Base-by-base conservation (phyloP, 2,329 filamentous ascomycete genomes). In the Pseudogymnoascus sp. region DNA sequence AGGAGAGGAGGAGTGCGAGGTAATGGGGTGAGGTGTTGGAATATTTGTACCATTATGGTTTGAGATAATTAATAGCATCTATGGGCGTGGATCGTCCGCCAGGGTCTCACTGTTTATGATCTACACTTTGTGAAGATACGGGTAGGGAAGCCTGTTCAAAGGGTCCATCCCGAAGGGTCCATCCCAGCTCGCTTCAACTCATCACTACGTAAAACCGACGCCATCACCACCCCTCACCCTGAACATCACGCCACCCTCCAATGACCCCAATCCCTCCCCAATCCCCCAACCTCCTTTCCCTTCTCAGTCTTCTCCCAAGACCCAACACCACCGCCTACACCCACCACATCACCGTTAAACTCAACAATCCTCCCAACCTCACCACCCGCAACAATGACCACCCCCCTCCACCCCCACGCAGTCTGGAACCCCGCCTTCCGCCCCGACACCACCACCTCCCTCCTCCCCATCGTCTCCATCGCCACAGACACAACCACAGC, bases 1-100 rank as follows among this genome's bases (percentile, higher is more conserved):
- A 90, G 73, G 91, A 96, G 74, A 85, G 86, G 72, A 81, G 81
- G 43, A 11, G 43, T 3, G 43, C 43, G 25, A 54, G 43, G 43
- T 54, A 32, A 7, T 28, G 41, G 25, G 25, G 2, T 2, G 8
- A 9, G 43, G 14, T 54, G 43, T 54, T 54, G 25, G 25, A 3
- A 54, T 54, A 54, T 11, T 11, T 54, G 43, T 54, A 54, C 25
- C 25, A 54, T 30, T 54, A 54, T 32, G 43, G 43, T 30, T 32
- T 7, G 43, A 54, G 43, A 54, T 54, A 32, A 32, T 54, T 54
- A 54, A 54, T 54, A 18, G 25, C 43, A 54, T 54, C 25, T 22
- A 32, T 18, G 41, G 43, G 43, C 43, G 43, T 54, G 43, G 43
- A 54, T 32, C 25, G 43, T 54, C 43, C 43, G 9, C 8, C 43